Evolutionary conservation across 2,329 filamentous ascomycete genomes (phyloP), one percentile per base, ranked within the genome.

Genomic region (Delphinella strobiligena): DNA sequence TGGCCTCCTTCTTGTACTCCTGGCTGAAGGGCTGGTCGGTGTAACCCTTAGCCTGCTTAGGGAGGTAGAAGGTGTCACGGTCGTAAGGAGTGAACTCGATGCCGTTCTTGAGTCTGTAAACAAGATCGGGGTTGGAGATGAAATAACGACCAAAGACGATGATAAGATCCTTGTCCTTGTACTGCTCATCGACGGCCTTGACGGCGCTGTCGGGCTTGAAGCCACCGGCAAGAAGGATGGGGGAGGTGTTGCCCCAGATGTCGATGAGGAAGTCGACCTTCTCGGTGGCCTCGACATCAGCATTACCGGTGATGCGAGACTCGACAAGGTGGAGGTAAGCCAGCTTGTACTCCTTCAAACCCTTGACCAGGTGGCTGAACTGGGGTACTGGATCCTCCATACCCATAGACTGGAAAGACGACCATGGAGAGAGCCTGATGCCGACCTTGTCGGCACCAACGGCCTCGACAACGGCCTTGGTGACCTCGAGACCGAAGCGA

Each of bases 301-400:
- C 49, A 34, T 51, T 56, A 0, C 68, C 68, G 1, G 61, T 54
- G 4, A 77, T 58, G 0, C 74, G 66, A 0, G 73, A 66, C 50
- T 82, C 75, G 5, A 82, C 60, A 0, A 80, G 42, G 52, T 81
- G 76, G 2, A 80, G 52, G 50, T 76, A 82, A 0, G 75, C 69
- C 11, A 83, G 59, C 1, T 68, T 63, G 1, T 78, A 53, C 18
- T 61, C 55, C 38, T 66, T 69, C 9, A 76, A 59, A 31, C 69
- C 64, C 22, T 59, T 49, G 31, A 75, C 63, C 5, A 81, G 52
- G 49, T 82, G 63, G 0, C 60, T 61, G 51, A 82, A 84, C 45
- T 83, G 77, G 0, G 77, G 72, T 7, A 74, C 51, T 0, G 78
- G 77, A 33, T 83, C 66, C 0, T 55, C 47, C 74, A 81, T 80